Base-by-base conservation (phyloP, 306 rosid species). In the Vigna hirtella region DNA sequence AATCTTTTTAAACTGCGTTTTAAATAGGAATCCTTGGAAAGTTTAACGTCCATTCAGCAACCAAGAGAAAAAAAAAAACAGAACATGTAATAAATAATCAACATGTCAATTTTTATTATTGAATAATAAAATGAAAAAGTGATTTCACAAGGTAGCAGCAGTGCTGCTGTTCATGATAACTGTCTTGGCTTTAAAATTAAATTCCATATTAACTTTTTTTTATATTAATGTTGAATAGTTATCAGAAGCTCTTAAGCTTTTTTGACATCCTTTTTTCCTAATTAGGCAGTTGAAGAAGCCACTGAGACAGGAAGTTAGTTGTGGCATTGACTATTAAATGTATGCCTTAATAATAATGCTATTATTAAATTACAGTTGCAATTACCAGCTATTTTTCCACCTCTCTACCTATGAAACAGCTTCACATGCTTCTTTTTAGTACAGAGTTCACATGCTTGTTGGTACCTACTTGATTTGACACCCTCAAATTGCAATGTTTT, bases 351-450 rank as follows among this genome's bases (percentile, higher is more conserved):
- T 9, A 42, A 42, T 42, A 42, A 42, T 45, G 16, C 16, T 18
- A 82, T 70, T 82, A 82, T 70, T 82, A 82, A 81, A 77, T 77
- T 53, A 71, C 63, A 32, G 61, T 48, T 34, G 45, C 58, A 56
- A 47, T 72, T 57, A 78, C 26, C 20, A 38, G 66, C 71, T 55
- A 65, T 34, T 72, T 34, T 82, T 55, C 26, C 51, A 24, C 74
- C 79, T 52, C 79, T 52, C 70, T 16, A 32, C 61, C 36, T 65
- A 24, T 56, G 24, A 16, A 61, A 36, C 47, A 79, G 36, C 2
- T 62, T 67, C 74, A 72, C 82, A 64, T 72, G 79, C 75, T 77
- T 66, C 42, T 36, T 36, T 36, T 36, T 36, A 1, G 42, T 36
- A 36, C 42, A 36, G 61, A 49, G 2, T 62, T 67, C 74, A 77